A percentile compares a stretch with the other conserved stretches of the same genome.
Evolutionary conservation across 2,329 filamentous ascomycete genomes (phyloP).

Genomic region (Ramularia endophylla): DNA sequence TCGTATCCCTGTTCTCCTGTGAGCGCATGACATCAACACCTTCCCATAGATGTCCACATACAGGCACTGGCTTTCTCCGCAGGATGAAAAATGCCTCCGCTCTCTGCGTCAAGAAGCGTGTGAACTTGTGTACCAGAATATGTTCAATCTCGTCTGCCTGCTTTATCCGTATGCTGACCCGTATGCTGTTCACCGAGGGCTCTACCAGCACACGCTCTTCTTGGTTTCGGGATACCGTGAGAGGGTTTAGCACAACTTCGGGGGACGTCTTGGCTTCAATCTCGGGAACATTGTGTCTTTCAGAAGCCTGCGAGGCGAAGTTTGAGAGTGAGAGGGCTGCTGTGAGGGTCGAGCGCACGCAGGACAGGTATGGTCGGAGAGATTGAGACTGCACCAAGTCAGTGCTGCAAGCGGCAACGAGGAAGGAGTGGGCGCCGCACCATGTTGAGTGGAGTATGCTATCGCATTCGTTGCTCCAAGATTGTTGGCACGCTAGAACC

Average conservation of each 20-base stretch:
- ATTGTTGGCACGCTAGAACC: too few species aligned
- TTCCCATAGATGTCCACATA: conserved; percentile 36
- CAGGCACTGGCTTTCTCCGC: conserved; percentile 90
- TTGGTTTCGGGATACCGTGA: conserved; percentile 90
- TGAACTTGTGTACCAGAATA: conserved; percentile 98
- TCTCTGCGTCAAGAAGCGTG: conserved; percentile 88
- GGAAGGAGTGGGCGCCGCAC: neutral
- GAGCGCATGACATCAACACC: conserved; percentile 6
- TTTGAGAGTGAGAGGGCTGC: conserved; percentile 91
- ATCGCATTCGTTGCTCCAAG: too few species aligned
- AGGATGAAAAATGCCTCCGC: conserved; percentile 97
- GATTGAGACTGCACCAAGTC: conserved; percentile 74
- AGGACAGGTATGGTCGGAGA: conserved; percentile 91
- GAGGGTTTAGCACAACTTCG: conserved; percentile 85
- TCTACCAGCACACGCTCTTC: conserved; percentile 96
- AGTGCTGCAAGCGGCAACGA: too few species aligned
- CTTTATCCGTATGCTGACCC: conserved; percentile 98
- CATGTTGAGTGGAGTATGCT: neutral
- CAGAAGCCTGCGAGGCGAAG: conserved; percentile 94
- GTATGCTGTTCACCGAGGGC: conserved; percentile 92
- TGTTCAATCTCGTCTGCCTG: conserved; percentile 99
- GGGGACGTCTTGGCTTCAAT: conserved; percentile 90
- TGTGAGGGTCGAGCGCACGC: conserved; percentile 88
- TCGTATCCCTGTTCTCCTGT: conserved; percentile 70
- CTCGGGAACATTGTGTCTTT: conserved; percentile 97